Percentiles rank a stretch among this genome's conserved stretches.
Evolutionary conservation across 371 early-diverging fungal genomes (phyloP).

Genomic region (Circinella minor): DNA sequence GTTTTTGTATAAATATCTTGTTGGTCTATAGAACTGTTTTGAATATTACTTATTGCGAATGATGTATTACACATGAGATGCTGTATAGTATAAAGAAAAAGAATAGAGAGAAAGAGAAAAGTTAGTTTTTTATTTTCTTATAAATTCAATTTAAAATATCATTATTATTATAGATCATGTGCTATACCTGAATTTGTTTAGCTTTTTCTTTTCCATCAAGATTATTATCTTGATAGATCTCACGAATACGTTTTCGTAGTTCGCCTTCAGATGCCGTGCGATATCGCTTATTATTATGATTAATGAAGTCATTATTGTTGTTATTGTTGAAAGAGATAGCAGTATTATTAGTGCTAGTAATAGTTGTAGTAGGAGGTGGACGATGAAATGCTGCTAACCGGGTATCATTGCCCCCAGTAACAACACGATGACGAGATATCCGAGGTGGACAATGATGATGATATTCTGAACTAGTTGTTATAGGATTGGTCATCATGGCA

Average conservation of each 20-base stretch:
- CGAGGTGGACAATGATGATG: slow-evolving; percentile 4
- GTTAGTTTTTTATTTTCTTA: background rate
- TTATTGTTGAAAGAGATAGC: slow-evolving; percentile 71
- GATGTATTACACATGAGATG: slow-evolving; percentile 1
- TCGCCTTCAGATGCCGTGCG: slow-evolving; percentile 28
- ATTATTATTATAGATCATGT: too few species aligned
- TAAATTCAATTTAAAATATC: background rate
- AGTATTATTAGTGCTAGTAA: slow-evolving; percentile 71
- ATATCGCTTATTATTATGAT: background rate
- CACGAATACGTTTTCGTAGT: slow-evolving; percentile 61
- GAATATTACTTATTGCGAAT: background rate
- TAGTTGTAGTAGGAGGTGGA: slow-evolving; percentile 93
- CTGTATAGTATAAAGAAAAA: background rate
- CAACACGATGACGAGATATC: background rate
- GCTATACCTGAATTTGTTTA: slow-evolving; percentile 67
- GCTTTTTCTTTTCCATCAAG: slow-evolving; percentile 75
- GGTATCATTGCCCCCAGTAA: slow-evolving; percentile 95
- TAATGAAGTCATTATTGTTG: background rate
- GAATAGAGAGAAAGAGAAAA: background rate
- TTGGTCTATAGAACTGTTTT: background rate
- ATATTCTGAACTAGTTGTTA: background rate
- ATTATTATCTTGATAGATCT: slow-evolving; percentile 57
- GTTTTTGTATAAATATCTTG: slow-evolving; percentile 3
- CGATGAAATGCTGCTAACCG: slow-evolving; percentile 93
- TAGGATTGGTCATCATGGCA: slow-evolving; percentile 1